These are phyloP conservation scores for Silene vulgaris DNA, from an alignment of 179 eudicot genomes.

Conservation along the genomic window DNA sequence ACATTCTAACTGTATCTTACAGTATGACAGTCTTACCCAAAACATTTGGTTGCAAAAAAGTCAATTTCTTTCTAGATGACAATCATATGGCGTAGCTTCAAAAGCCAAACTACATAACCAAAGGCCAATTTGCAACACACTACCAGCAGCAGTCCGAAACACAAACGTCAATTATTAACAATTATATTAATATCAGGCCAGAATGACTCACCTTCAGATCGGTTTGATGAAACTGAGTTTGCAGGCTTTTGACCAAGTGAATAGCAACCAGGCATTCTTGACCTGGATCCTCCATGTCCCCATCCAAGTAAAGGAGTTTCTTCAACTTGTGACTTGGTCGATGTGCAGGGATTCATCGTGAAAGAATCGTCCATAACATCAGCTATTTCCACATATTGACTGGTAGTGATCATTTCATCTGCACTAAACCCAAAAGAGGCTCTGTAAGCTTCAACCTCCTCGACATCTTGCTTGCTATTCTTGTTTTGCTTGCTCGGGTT, in stretches of 20 bases:
- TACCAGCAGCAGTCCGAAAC: too few relatives aligned
- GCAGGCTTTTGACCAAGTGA: conserved; percentile 30
- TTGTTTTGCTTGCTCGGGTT: conserved; percentile 66
- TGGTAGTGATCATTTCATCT: conserved; percentile 80
- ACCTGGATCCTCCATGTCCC: conserved; percentile 36
- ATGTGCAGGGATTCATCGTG: conserved; percentile 59
- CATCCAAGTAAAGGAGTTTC: conserved; percentile 35
- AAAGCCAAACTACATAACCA: too few relatives aligned
- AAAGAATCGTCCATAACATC: conserved; percentile 79
- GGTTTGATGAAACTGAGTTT: conserved; percentile 37
- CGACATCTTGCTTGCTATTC: conserved; percentile 67
- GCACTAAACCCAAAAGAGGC: conserved; percentile 99
- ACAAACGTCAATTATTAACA: neutral
- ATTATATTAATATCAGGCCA: neutral
- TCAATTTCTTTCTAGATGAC: too few relatives aligned
- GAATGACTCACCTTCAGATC: conserved; percentile 40
- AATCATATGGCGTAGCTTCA: too few relatives aligned
- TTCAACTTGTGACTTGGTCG: conserved; percentile 41
- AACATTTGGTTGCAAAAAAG: too few relatives aligned
- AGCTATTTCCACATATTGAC: conserved; percentile 86
- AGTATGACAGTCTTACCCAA: too few relatives aligned
- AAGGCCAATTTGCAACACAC: neutral
- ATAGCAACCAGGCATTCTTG: conserved; percentile 28
- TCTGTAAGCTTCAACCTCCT: conserved; percentile 91
- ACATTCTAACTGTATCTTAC: neutral